Percentiles rank a stretch among this genome's conserved stretches.
These are phyloP conservation scores for Biancaea sappan DNA, from an alignment of 306 rosid species.

Conservation along the genomic window DNA sequence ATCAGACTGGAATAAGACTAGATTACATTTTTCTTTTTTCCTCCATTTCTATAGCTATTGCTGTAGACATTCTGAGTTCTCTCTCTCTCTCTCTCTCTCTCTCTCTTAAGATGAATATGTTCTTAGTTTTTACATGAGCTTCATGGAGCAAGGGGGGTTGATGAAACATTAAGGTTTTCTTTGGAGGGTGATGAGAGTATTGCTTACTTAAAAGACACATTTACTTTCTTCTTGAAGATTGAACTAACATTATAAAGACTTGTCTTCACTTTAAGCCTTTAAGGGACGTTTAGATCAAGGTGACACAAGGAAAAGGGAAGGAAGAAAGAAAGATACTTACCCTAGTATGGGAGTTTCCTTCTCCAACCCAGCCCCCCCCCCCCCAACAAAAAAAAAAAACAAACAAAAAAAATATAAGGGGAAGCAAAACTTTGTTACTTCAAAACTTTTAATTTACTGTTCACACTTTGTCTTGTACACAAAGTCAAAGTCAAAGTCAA, in stretches of 20 bases:
- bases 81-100: too few species aligned
- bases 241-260: not conserved
- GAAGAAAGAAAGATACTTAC: not conserved
- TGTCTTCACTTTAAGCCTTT: not conserved
- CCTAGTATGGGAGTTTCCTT: not conserved
- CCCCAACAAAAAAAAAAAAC: too few species aligned
- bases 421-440: not conserved
- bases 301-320: not conserved
- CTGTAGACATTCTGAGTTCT: too few species aligned
- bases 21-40: not conserved
- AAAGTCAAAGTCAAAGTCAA: not conserved
- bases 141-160: not conserved
- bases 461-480: not conserved
- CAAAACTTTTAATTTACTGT: not conserved
- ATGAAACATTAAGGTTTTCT: not conserved
- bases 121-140: not conserved
- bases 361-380: too few species aligned
- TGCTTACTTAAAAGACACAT: not conserved
- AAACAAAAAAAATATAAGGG: too few species aligned
- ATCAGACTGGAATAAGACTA: not conserved
- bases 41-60: conserved; percentile 4
- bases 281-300: not conserved
- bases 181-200: not conserved
- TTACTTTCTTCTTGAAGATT: not conserved
- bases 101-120: too few species aligned